phyloP scores from a whole-genome alignment of 441 rosid species.

The Melastoma candidum region DNA sequence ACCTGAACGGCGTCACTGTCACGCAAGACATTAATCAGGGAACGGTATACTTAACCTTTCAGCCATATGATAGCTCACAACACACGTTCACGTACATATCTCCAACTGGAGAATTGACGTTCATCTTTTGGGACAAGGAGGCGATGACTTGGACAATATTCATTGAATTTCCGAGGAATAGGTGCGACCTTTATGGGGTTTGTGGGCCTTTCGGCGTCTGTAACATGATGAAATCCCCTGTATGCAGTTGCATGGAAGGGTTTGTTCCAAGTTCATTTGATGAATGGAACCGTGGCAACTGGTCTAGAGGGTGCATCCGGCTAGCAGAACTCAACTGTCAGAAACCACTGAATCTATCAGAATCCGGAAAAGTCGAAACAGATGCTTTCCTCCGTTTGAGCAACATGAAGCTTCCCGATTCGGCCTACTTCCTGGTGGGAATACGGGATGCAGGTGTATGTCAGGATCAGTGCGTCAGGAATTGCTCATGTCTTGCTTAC shows the following conservation, averaged over 20 bases:
- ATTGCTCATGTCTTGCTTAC: conserved; percentile 3
- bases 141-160: conserved; percentile 31
- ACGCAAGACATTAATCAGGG: background rate
- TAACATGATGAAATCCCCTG: conserved; percentile 14
- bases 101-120: too few relatives aligned
- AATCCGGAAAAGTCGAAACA: conserved; percentile 5
- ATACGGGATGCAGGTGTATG: too few relatives aligned
- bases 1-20: background rate
- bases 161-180: too few relatives aligned
- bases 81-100: too few relatives aligned
- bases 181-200: conserved; percentile 32
- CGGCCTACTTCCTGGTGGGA: conserved; percentile 16
- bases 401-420: conserved; percentile 67
- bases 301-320: conserved; percentile 70
- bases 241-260: conserved; percentile 58
- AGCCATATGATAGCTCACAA: too few relatives aligned
- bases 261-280: conserved; percentile 30
- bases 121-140: too few relatives aligned
- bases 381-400: conserved; percentile 42
- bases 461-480: background rate
- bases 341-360: conserved; percentile 17
- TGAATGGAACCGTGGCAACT: conserved; percentile 37
- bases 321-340: conserved; percentile 37
- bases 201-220: conserved; percentile 79
- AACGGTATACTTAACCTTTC: background rate